Base-by-base conservation (phyloP, 768 basidiomycete species). In the Mycena belliarum region DNA sequence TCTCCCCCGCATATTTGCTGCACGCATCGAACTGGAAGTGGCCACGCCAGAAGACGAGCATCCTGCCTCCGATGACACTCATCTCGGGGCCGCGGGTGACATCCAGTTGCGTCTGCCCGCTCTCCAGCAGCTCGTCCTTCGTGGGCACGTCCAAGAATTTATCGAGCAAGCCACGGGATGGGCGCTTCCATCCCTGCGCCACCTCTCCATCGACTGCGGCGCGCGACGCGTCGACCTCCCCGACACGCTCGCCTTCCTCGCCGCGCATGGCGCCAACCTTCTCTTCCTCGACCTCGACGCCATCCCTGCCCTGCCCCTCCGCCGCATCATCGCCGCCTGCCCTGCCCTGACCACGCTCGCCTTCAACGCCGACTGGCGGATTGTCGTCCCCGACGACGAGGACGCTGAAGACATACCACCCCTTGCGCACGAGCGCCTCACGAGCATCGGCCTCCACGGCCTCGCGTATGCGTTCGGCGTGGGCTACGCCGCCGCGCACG, bases 301-400 rank as follows among this genome's bases (percentile, higher is more conserved):
- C 63, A 79, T 83, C 42, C 81, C 82, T 7, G 62, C 74, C 0
- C 73, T 89, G 25, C 82, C 88, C 57, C 74, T 90, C 15, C 72
- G 83, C 6, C 73, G 73, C 23, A 80, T 88, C 57, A 79, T 91
- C 24, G 84, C 85, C 14, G 69, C 82, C 8, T 91, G 89, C 62
- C 88, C 87, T 0, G 68, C 75, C 46, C 80, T 92, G 28, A 73
- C 69, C 20, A 81, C 84, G 0, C 84, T 92, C 67, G 78, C 80
- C 23, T 91, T 92, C 74, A 91, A 90, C 66, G 83, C 79, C 25
- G 90, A 92, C 67, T 91, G 90, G 89, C 79, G 81, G 14, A 10
- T 38, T 10, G 10, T n/a, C 37, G 70, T 87, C 16, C 55, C 38
- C 33, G 57, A 75, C 48, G 65, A 66, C 46, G 67, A 72, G 37